These are phyloP conservation scores for Podospora anserina DNA, from an alignment of 495 filamentous ascomycete species.

Conservation along the genomic window DNA sequence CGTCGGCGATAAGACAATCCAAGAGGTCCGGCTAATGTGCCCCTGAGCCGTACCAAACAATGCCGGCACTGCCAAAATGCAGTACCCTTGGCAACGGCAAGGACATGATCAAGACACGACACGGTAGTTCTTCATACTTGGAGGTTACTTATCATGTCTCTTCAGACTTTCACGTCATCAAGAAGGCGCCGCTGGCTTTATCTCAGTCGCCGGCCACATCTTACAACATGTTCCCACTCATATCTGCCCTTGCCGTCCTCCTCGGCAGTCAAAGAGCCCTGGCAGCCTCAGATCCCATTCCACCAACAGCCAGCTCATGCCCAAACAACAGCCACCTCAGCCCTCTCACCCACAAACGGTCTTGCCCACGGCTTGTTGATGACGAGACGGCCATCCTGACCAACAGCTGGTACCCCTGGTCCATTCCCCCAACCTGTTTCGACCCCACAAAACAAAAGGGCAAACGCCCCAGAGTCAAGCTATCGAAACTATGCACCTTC, in stretches of 20 bases:
- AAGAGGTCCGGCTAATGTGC: background rate
- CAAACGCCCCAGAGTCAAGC: background rate
- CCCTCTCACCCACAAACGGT: conserved; percentile 12
- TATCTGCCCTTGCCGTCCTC: background rate
- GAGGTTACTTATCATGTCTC: too few species aligned
- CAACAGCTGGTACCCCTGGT: conserved; percentile 23
- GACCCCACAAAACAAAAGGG: conserved; percentile 9
- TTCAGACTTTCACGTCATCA: too few species aligned
- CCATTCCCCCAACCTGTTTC: conserved; percentile 28
- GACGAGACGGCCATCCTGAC: conserved; percentile 23
- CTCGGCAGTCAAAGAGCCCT: background rate
- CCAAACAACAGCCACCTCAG: conserved; percentile 26
- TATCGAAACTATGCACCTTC: conserved; percentile 29
- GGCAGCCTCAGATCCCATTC: background rate
- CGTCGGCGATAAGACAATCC: background rate
- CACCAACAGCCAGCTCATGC: conserved; percentile 10
- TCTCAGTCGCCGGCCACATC: background rate
- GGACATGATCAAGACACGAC: background rate
- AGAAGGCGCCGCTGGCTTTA: too few species aligned
- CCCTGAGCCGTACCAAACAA: background rate
- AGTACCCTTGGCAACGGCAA: background rate
- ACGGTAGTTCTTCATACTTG: background rate
- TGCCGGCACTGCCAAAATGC: background rate
- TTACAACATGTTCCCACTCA: background rate
- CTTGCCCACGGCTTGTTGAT: conserved; percentile 28